Evolutionary conservation across 331 rosid species (phyloP).

Genomic region (Pyrus hybrid): DNA sequence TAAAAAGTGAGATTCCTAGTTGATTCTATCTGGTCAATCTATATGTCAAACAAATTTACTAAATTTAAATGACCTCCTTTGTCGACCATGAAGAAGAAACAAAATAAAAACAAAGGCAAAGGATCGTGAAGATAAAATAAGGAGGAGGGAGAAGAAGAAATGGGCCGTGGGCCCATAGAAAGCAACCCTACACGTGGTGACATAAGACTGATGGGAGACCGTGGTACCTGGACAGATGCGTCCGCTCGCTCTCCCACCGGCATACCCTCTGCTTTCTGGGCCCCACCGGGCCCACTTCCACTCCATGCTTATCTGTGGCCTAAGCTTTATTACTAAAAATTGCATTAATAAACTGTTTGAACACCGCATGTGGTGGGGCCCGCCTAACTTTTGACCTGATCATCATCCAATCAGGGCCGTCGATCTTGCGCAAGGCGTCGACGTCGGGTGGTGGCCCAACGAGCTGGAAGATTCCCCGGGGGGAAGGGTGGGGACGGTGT

Average conservation of each 20-base stretch:
- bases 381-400: background rate
- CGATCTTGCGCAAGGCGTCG: background rate
- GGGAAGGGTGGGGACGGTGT: background rate
- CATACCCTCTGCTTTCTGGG: background rate
- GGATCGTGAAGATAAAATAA: too few species aligned
- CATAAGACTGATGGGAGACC: background rate
- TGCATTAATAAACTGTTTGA: background rate
- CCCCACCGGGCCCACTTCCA: background rate
- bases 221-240: background rate
- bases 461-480: conserved; percentile 4
- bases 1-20: too few species aligned
- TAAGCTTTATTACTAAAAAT: background rate
- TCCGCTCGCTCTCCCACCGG: background rate
- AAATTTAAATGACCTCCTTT: too few species aligned
- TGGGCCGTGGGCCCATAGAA: background rate
- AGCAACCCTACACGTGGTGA: conserved; percentile 1
- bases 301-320: background rate
- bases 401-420: background rate
- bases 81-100: too few species aligned
- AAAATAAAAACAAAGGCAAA: too few species aligned
- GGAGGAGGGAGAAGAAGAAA: too few species aligned
- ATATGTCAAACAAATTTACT: too few species aligned
- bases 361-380: background rate
- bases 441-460: background rate
- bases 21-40: too few species aligned